Evolutionary conservation across 2,329 filamentous ascomycete species (phyloP), one percentile per base, ranked within the genome.

Genomic region (Scedosporium apiospermum): DNA sequence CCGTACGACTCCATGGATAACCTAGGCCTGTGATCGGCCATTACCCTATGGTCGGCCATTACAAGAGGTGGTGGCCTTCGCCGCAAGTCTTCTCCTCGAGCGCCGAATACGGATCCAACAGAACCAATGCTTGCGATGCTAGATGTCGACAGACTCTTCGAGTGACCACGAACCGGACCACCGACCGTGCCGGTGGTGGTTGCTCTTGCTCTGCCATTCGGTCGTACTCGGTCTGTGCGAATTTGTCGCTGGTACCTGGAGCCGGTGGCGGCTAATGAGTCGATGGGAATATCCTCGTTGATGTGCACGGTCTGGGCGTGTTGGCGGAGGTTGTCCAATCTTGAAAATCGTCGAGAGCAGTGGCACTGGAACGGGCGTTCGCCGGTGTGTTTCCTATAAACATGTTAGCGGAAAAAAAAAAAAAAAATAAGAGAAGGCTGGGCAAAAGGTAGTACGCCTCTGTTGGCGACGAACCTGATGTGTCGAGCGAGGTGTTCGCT

Each of bases 271-370:
- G 95, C 95, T 21, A 98, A 83, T 1, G 95, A 98, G 73, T 97
- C 92, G 49, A 88, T 87, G 3, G 95, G 95, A 41, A 99, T 99
- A 63, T 97, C 92, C 73, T 98, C 95, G 73, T 98, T 97, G 63
- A 96, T 90, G 73, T 99, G 95, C 1, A 99, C 95, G 0, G 95
- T 98, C 74, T 97, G 93, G 55, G 95, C 95, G 80, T 99, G 95
- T 72, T 99, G 95, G 64, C 95, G 87, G 60, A 99, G 79, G 71
- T 99, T 99, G 74, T 99, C 93, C 57, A 98, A 83, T 58, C 93
- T 86, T 9, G 95, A 98, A 73, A 99, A 99, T 26, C 92, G 86
- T 60, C 95, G 86, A 2, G 89, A 91, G 75, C 95, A 99, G 74
- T 98, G 95, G 68, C 95, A 99, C 74, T 96, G 90, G 70, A 98